Evolutionary conservation across 2,329 filamentous ascomycete species (phyloP).

Genomic region (Aureobasidium sp.): DNA sequence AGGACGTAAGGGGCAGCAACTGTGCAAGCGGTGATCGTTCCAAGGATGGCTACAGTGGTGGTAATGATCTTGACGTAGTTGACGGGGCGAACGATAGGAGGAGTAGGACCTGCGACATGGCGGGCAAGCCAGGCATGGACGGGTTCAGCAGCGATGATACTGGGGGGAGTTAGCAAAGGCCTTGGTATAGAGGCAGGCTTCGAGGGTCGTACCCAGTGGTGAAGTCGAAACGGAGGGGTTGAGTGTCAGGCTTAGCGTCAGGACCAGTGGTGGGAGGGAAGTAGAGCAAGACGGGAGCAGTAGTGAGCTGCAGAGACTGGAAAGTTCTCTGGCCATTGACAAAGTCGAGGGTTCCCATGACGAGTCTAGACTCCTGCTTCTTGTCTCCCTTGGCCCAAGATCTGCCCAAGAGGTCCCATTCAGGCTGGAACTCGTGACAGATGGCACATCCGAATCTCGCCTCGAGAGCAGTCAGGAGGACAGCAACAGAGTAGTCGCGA

Average conservation of each 20-base stretch:
- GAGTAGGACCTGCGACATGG: constrained; percentile 68
- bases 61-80: constrained; percentile 75
- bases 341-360: constrained; percentile 87
- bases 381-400: constrained; percentile 86
- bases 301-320: constrained; percentile 90
- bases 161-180: constrained; percentile 30
- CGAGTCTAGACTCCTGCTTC: constrained; percentile 60
- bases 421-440: constrained; percentile 85
- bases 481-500: constrained; percentile 73
- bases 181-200: not conserved
- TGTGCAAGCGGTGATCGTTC: constrained; percentile 58
- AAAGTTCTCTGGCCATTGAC: constrained; percentile 75
- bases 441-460: constrained; percentile 75
- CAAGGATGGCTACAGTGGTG: constrained; percentile 61
- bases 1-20: constrained; percentile 72
- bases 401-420: constrained; percentile 80
- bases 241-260: constrained; percentile 61
- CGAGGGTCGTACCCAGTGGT: constrained; percentile 58
- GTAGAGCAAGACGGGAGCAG: constrained; percentile 80
- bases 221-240: constrained; percentile 80
- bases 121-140: constrained; percentile 72
- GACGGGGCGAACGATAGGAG: constrained; percentile 71
- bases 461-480: constrained; percentile 84
- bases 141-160: constrained; percentile 67
- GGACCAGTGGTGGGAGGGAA: constrained; percentile 82